Evolutionary conservation across 208 protist genomes (phyloP).

Genomic region (Trypanosoma vivax): DNA sequence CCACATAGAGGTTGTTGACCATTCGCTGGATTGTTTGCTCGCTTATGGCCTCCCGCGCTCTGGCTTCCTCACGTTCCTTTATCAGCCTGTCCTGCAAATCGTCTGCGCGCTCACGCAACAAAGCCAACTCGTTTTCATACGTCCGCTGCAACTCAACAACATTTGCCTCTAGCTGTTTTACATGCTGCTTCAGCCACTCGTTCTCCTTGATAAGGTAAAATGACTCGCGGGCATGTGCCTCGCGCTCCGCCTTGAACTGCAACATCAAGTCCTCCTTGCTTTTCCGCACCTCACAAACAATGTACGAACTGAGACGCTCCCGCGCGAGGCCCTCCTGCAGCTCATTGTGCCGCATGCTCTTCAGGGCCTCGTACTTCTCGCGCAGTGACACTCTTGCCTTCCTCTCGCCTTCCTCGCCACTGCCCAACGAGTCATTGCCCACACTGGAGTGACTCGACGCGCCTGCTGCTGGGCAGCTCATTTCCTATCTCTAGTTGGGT

Average conservation of each 20-base stretch:
- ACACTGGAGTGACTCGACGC: not conserved
- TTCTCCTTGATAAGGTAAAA: conserved; percentile 19
- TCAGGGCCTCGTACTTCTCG: conserved; percentile 12
- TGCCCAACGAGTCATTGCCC: not conserved
- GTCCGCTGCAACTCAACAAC: not conserved
- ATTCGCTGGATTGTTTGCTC: conserved; percentile 13
- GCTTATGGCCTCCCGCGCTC: not conserved
- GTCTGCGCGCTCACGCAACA: not conserved
- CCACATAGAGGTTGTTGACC: conserved; percentile 7
- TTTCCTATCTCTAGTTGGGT: no score
- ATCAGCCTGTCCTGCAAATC: not conserved
- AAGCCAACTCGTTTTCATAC: not conserved
- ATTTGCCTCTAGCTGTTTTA: conserved; percentile 2
- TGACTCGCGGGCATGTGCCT: conserved; percentile 10
- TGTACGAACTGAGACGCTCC: conserved; percentile 11
- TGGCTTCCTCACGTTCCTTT: not conserved
- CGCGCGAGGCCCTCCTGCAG: conserved; percentile 17
- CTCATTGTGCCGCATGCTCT: conserved; percentile 15
- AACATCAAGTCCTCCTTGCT: conserved; percentile 1
- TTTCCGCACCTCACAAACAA: conserved; percentile 16
- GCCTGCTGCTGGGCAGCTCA: no score
- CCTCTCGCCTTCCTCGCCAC: not conserved
- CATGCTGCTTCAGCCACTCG: conserved; percentile 9
- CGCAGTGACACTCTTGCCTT: not conserved
- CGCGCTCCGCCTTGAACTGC: conserved; percentile 8